Percentiles rank a stretch among this genome's conserved stretches.
Evolutionary conservation across 2,329 filamentous ascomycete genomes (phyloP).

Genomic region (Colletotrichum sidae): DNA sequence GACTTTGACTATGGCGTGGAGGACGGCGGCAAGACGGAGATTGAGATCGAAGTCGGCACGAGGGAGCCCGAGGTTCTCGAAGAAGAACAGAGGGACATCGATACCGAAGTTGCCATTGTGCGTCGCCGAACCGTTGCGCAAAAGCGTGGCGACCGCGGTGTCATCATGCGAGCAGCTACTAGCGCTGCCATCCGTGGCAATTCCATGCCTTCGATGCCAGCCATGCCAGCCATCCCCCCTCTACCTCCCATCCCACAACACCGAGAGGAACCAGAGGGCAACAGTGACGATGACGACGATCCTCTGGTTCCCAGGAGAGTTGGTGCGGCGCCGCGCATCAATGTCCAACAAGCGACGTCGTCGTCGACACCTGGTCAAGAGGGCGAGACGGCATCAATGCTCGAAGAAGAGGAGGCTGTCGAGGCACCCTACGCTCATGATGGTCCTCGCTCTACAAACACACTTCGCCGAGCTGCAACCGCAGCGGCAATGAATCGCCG

Average conservation of each 20-base stretch:
- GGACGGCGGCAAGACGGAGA: conserved; percentile 67
- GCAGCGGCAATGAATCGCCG: conserved; percentile 81
- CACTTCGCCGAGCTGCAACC: conserved; percentile 78
- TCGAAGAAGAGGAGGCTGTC: conserved; percentile 67
- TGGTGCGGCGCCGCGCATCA: conserved; percentile 46
- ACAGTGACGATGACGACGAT: conserved; percentile 56
- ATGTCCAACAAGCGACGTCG: conserved; percentile 35
- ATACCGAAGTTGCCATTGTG: conserved; percentile 82
- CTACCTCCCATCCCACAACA: conserved; percentile 39
- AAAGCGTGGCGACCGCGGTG: conserved; percentile 61
- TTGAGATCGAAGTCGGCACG: conserved; percentile 81
- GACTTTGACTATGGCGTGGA: conserved; percentile 76
- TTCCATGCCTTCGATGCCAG: conserved; percentile 40
- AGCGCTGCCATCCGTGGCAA: conserved; percentile 46
- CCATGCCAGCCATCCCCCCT: conserved; percentile 46
- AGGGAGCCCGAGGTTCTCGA: conserved; percentile 76
- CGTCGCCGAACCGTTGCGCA: conserved; percentile 79
- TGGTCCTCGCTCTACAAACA: conserved; percentile 76
- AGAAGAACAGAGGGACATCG: conserved; percentile 80
- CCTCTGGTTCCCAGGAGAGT: conserved; percentile 65
- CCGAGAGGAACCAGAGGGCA: conserved; percentile 40
- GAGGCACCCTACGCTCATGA: conserved; percentile 81
- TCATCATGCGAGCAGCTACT: conserved; percentile 63
- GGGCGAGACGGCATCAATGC: conserved; percentile 58
- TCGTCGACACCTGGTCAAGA: conserved; percentile 45